Evolutionary conservation across 305 asterid species (phyloP).

Genomic region (Fraxinus xanthoxyloides): DNA sequence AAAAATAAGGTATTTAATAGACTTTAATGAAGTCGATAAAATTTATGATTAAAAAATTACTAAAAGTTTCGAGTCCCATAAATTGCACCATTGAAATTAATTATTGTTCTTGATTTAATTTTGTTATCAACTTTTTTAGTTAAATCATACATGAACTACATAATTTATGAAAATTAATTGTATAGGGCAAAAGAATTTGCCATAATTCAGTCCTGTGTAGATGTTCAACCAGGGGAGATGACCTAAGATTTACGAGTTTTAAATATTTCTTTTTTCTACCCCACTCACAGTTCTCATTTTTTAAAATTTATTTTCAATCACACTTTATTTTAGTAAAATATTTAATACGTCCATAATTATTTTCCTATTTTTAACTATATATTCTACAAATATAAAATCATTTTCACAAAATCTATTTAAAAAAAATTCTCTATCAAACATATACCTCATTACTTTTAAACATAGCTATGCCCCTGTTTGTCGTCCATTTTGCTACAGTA

Average conservation of each 20-base stretch:
- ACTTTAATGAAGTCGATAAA: too few relatives aligned
- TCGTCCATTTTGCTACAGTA: too few relatives aligned
- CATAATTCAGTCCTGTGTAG: not conserved
- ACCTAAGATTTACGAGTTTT: not conserved
- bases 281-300: not conserved
- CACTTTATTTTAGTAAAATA: too few relatives aligned
- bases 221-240: not conserved
- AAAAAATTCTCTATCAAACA: not conserved
- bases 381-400: not conserved
- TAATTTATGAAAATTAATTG: not conserved
- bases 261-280: not conserved
- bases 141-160: not conserved
- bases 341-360: too few relatives aligned
- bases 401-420: not conserved
- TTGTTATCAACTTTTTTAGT: not conserved
- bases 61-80: not conserved
- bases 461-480: too few relatives aligned
- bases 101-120: not conserved
- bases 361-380: not conserved
- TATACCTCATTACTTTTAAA: not conserved
- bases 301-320: too few relatives aligned
- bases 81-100: not conserved
- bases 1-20: too few relatives aligned
- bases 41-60: too few relatives aligned
- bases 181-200: not conserved